Evolutionary conservation across 208 protist species (phyloP), one percentile per base, ranked within the genome.

Genomic region (Tritrichomonas musculus): DNA sequence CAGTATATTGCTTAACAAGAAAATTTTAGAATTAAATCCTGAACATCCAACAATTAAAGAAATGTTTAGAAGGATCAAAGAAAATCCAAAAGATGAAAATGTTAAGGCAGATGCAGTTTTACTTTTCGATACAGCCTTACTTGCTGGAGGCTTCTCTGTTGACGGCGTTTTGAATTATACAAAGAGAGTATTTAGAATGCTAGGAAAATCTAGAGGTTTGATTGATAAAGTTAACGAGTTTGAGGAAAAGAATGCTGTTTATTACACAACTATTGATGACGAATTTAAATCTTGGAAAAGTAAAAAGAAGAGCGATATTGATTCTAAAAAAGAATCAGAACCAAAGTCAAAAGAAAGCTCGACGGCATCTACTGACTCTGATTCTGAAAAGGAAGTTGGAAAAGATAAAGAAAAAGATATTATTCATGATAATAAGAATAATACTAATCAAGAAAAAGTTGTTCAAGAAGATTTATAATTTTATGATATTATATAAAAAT

Each of bases 41-140:
- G 84, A 82, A 50, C 93, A 94, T 55, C 93, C 93, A 80, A 82
- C 93, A 88, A 93, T 94, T 36, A 73, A 73, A 27, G 93, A 94
- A 22, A 33, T 94, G 14, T 88, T 88, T 49, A 47, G 33, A n/a
- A 53, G 77, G 30, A 88, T 88, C 13, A 88, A 88, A 27, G 93
- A 93, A 44, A 88, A 92, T 17, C n/a, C 30, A 22, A 66, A 82
- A 53, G 93, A 94, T 55, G 22, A 11, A 4, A 27, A 94, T 5
- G 5, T 82, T 8, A 33, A 41, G 1, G 93, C 92, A 80, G 93
- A 93, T 39, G 55, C 47, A 33, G 20, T 44, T 36, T 65, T 94
- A 13, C 22, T 94, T 8, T 92, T 93, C 25, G 93, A 92, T 5
- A 92, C 82, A n/a, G 93, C 84, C 22, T 36, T 94, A 33, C 9